These are phyloP conservation scores for Coniochaeta prunicola DNA, from an alignment of 2,329 filamentous ascomycete genomes.

Conservation along the genomic window DNA sequence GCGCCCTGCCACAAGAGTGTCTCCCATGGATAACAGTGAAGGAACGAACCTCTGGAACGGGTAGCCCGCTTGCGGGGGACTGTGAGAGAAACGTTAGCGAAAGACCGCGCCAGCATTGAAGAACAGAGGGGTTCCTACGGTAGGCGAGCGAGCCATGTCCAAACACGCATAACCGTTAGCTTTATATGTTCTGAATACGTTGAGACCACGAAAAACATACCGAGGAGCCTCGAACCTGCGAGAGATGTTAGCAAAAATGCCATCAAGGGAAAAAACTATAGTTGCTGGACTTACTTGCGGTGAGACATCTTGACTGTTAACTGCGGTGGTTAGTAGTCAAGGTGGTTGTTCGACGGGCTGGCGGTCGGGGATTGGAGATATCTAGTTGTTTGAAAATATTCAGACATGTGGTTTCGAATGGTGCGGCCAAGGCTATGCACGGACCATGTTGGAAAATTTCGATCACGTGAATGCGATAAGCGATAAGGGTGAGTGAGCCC, in stretches of 20 bases:
- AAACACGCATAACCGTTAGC: slow-evolving; percentile 7
- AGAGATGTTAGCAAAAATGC: background rate
- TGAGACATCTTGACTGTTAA: slow-evolving; percentile 3
- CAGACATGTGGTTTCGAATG: background rate
- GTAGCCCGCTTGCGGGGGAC: slow-evolving; percentile 85
- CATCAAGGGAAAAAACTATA: background rate
- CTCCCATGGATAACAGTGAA: background rate
- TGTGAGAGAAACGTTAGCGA: background rate
- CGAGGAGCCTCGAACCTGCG: background rate
- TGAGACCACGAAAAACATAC: background rate
- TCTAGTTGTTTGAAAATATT: background rate
- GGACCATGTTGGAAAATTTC: background rate
- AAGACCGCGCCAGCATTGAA: background rate
- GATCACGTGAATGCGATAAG: background rate
- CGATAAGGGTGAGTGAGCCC: slow-evolving; percentile 1
- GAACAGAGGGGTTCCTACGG: slow-evolving; percentile 18
- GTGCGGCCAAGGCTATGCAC: background rate
- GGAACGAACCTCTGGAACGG: slow-evolving; percentile 70
- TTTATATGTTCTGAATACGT: background rate
- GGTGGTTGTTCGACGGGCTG: background rate
- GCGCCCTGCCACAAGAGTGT: no score
- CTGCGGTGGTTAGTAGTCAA: background rate
- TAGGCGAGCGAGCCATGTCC: slow-evolving; percentile 91
- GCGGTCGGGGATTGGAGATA: background rate
- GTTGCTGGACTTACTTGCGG: background rate